Percentiles rank a stretch among this genome's conserved stretches.
These are phyloP conservation scores for Plenodomus biglobosus DNA, from an alignment of 2,329 filamentous ascomycete genomes.

Conservation along the genomic window DNA sequence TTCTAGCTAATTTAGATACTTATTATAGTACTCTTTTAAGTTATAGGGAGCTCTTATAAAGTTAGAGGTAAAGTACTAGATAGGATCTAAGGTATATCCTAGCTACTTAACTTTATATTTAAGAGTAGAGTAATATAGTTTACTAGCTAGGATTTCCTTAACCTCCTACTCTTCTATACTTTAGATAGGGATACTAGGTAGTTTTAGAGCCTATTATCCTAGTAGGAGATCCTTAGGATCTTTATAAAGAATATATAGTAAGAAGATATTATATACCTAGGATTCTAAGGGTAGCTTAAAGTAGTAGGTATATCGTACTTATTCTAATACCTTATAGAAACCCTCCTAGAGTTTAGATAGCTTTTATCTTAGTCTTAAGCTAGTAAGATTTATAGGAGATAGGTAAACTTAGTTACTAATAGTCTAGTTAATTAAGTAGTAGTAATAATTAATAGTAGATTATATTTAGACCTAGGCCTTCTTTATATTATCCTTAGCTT, in stretches of 20 bases:
- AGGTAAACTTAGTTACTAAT: neutral
- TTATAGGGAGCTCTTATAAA: neutral
- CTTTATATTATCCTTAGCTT: neutral
- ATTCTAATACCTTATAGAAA: neutral
- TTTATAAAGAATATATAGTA: neutral
- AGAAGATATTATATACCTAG: neutral
- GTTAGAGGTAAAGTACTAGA: neutral
- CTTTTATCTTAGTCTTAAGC: neutral
- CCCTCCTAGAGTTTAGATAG: neutral
- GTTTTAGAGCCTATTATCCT: neutral
- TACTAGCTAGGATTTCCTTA: conserved; percentile 1
- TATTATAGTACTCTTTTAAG: neutral
- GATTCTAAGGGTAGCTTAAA: neutral
- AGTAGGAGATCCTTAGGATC: neutral
- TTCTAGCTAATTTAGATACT: neutral
- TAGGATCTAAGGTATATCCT: neutral
- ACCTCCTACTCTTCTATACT: neutral
- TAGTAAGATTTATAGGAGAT: neutral
- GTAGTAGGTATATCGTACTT: neutral
- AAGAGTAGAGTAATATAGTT: neutral
- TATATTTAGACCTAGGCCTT: neutral
- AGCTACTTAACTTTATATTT: neutral
- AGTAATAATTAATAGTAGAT: neutral
- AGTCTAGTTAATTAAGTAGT: neutral
- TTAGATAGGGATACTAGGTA: neutral